Percentiles rank a stretch among this genome's conserved stretches.
Conservation (phyloP, 2,329 filamentous ascomycete genomes). For the Aureobasidium sp. region DNA sequence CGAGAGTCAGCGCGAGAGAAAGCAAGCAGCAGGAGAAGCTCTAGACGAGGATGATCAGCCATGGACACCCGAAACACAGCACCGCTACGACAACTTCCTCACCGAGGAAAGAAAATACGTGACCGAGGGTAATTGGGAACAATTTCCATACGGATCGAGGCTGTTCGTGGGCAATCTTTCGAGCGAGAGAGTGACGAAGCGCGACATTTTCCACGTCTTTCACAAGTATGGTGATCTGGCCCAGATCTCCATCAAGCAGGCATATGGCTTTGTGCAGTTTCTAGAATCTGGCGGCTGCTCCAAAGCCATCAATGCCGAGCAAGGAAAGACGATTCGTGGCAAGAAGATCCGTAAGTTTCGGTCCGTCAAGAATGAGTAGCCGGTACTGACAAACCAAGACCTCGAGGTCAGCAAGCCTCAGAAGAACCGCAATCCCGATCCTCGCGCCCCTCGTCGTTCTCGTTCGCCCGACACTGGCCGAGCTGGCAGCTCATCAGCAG, state of each 20-base stretch:
- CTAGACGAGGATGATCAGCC: constrained; percentile 38
- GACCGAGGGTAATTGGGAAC: constrained; percentile 70
- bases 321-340: constrained; percentile 75
- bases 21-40: constrained; percentile 22
- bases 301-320: constrained; percentile 65
- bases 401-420: constrained; percentile 85
- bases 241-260: constrained; percentile 93
- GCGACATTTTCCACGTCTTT: constrained; percentile 88
- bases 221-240: constrained; percentile 76
- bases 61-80: constrained; percentile 52
- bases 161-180: constrained; percentile 86
- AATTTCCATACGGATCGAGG: constrained; percentile 66
- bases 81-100: constrained; percentile 63
- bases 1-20: constrained; percentile 23
- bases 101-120: constrained; percentile 66
- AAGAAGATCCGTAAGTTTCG: constrained; percentile 75
- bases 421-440: constrained; percentile 34
- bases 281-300: constrained; percentile 66
- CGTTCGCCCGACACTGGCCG: constrained; percentile 54
- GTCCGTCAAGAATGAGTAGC: not conserved
- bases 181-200: constrained; percentile 85
- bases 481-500: constrained; percentile 39
- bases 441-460: constrained; percentile 39
- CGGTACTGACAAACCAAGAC: constrained; percentile 57
- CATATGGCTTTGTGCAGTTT: constrained; percentile 95